Percentiles rank a stretch among this genome's conserved stretches.
Evolutionary conservation across 2,329 filamentous ascomycete genomes (phyloP).

Genomic region (Remersonia thermophila): DNA sequence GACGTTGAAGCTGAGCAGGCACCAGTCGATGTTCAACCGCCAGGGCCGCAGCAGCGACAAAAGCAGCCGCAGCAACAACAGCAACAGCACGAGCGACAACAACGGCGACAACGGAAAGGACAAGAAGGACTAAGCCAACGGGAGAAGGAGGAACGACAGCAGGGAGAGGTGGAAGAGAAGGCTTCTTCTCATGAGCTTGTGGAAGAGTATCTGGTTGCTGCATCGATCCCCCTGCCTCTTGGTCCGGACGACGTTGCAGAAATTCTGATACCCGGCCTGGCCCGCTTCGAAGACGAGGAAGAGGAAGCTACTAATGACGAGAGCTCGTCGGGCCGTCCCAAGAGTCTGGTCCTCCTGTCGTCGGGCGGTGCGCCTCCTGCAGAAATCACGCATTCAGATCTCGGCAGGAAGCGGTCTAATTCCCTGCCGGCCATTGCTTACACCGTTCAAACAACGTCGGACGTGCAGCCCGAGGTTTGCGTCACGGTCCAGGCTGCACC

Average conservation of each 20-base stretch:
- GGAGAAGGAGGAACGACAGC: too few relatives aligned
- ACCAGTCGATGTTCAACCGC: conserved; percentile 1
- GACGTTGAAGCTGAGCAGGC: conserved; percentile 10
- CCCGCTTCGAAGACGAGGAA: conserved; percentile 50
- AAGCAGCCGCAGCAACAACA: too few relatives aligned
- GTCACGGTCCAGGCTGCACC: too few relatives aligned
- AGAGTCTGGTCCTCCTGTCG: conserved; percentile 31
- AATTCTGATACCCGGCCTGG: conserved; percentile 66
- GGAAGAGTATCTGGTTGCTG: conserved; percentile 35
- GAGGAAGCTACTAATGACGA: conserved; percentile 26
- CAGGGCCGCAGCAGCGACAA: too few relatives aligned
- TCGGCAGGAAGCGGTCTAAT: conserved; percentile 31
- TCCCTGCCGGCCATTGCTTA: conserved; percentile 29
- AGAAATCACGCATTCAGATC: conserved; percentile 14
- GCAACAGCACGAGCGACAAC: too few relatives aligned
- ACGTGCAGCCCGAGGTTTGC: too few relatives aligned
- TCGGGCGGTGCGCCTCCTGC: conserved; percentile 20
- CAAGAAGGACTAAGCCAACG: too few relatives aligned
- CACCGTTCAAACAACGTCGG: too few relatives aligned
- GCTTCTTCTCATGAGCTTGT: conserved; percentile 13
- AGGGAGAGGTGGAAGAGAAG: conserved; percentile 5
- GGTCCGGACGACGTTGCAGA: conserved; percentile 59
- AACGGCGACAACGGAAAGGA: too few relatives aligned
- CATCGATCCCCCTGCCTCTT: conserved; percentile 56
- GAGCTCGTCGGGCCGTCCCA: conserved; percentile 27